These are phyloP conservation scores for Termitomyces sp. DNA, from an alignment of 768 basidiomycete species.

Conservation along the genomic window DNA sequence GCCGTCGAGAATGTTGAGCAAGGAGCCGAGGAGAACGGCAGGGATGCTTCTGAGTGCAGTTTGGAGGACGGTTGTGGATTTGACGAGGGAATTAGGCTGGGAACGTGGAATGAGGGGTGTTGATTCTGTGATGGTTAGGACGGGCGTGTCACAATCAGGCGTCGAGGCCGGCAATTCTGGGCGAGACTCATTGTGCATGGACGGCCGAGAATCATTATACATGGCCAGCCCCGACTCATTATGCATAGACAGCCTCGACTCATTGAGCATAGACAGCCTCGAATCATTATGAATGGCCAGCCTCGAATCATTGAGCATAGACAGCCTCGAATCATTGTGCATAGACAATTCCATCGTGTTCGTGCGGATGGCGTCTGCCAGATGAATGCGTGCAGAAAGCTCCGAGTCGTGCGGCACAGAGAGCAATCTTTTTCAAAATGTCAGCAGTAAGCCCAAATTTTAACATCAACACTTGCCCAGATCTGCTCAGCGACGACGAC, in stretches of 20 bases:
- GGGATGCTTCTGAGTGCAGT: slow-evolving; percentile 52
- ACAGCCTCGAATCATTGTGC: no score
- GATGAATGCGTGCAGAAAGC: neutral
- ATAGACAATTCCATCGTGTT: neutral
- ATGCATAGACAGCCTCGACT: no score
- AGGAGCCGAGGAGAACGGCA: slow-evolving; percentile 75
- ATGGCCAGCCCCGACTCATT: no score
- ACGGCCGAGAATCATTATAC: no score
- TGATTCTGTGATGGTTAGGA: neutral
- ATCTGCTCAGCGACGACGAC: slow-evolving; percentile 31
- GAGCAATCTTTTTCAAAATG: no score
- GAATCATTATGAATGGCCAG: no score
- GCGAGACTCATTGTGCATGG: no score
- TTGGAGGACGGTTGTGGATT: slow-evolving; percentile 12
- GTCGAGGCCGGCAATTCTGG: no score
- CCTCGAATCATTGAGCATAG: no score
- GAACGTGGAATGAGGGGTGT: neutral
- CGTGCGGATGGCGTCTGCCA: neutral
- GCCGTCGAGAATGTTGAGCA: slow-evolving; percentile 91
- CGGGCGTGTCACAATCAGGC: no score
- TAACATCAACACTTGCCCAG: slow-evolving; percentile 37
- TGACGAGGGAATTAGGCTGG: neutral
- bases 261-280: no score
- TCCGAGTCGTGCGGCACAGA: neutral
- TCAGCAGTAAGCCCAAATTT: no score